A percentile compares a stretch with the other conserved stretches of the same genome.
Evolutionary conservation across 257 asterid genomes (phyloP).

Genomic region (Coffea canephora): DNA sequence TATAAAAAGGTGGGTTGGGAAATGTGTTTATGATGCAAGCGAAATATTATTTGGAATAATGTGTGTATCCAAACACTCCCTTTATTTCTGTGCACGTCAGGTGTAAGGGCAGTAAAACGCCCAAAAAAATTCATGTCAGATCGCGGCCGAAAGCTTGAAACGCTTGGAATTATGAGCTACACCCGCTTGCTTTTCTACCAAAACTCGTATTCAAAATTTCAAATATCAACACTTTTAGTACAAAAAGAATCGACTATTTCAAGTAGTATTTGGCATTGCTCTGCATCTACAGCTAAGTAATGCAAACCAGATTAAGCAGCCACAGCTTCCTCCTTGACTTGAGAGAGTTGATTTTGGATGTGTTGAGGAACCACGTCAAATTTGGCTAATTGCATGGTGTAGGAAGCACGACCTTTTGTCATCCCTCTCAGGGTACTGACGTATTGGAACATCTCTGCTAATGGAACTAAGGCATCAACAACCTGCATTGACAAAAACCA

Average conservation of each 20-base stretch:
- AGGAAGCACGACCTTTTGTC: constrained; percentile 98
- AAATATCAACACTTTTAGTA: not conserved
- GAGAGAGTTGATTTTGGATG: constrained; percentile 82
- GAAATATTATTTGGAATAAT: too few relatives aligned
- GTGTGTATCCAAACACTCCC: too few relatives aligned
- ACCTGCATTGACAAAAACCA: constrained; percentile 44
- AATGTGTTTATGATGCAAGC: too few relatives aligned
- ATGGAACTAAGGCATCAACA: constrained; percentile 87
- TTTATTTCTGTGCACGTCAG: not conserved
- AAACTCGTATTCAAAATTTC: not conserved
- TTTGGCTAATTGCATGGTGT: constrained; percentile 90
- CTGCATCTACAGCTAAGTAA: not conserved
- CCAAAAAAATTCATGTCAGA: not conserved
- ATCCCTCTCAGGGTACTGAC: constrained; percentile 88
- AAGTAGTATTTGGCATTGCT: not conserved
- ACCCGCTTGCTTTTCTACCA: not conserved
- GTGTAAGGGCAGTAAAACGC: not conserved
- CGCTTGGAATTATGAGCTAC: not conserved
- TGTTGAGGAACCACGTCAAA: constrained; percentile 97
- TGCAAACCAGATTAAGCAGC: constrained; percentile 43
- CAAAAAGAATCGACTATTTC: not conserved
- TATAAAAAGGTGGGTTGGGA: too few relatives aligned
- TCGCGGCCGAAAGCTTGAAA: not conserved
- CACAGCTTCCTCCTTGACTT: constrained; percentile 65
- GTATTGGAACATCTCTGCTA: constrained; percentile 97